A percentile compares a stretch with the other conserved stretches of the same genome.
phyloP scores from a whole-genome alignment of 2,329 filamentous ascomycete species.

The Paecilomyces formosus region DNA sequence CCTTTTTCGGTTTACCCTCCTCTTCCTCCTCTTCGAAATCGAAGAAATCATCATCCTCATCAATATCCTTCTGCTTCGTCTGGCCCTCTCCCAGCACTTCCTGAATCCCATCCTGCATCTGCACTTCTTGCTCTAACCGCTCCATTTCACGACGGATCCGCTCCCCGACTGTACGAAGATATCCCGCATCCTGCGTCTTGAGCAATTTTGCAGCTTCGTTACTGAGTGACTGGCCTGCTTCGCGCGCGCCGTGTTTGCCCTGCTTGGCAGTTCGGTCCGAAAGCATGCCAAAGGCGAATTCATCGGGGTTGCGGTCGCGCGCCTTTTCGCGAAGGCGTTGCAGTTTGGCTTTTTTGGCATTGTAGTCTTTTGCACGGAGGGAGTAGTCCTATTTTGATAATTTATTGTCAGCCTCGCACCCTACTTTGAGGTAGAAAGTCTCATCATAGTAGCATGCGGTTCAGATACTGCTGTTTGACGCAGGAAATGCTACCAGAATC shows the following conservation, averaged over 20 bases:
- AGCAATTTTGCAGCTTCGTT: constrained; percentile 55
- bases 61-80: constrained; percentile 7
- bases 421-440: not conserved
- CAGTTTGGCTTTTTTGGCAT: constrained; percentile 53
- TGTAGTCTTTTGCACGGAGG: constrained; percentile 58
- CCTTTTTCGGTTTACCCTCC: constrained; percentile 20
- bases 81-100: constrained; percentile 12
- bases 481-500: not conserved
- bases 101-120: constrained; percentile 32
- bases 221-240: constrained; percentile 36
- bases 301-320: constrained; percentile 56
- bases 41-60: constrained; percentile 6
- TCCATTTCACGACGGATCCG: constrained; percentile 47
- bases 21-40: constrained; percentile 15
- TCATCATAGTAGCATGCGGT: not conserved
- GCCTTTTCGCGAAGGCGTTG: constrained; percentile 54
- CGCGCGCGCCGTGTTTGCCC: constrained; percentile 38
- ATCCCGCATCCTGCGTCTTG: constrained; percentile 59
- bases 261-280: constrained; percentile 36
- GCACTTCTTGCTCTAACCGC: constrained; percentile 39
- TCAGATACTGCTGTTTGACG: not conserved
- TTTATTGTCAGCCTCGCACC: constrained; percentile 3
- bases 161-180: constrained; percentile 52
- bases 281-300: constrained; percentile 61
- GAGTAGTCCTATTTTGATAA: constrained; percentile 48